Conservation (phyloP, 768 basidiomycete species). For the Lactarius quietus region DNA sequence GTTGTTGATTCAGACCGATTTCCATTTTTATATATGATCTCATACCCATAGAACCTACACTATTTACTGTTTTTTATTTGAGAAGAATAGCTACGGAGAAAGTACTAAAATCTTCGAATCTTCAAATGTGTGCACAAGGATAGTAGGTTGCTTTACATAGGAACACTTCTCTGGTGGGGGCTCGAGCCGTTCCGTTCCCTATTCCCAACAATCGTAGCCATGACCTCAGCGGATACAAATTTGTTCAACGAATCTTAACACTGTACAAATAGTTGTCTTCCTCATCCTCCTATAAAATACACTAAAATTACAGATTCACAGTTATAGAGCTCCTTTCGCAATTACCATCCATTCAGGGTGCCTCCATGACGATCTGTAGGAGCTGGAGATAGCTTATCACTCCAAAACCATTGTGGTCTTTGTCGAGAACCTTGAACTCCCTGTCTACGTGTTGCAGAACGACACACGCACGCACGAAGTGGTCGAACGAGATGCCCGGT, state of each 20-base stretch:
- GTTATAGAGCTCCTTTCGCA: background rate
- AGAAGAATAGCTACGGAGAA: no score
- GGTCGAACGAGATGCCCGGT: conserved; percentile 78
- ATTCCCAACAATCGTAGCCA: no score
- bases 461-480: conserved; percentile 84
- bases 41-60: no score
- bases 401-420: conserved; percentile 60
- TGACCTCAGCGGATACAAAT: background rate
- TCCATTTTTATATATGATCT: no score
- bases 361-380: conserved; percentile 60
- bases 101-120: no score
- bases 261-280: background rate
- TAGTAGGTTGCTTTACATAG: no score
- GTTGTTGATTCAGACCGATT: no score
- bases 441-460: conserved; percentile 75
- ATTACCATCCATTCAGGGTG: conserved; percentile 44
- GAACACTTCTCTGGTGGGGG: no score
- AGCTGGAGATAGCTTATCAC: conserved; percentile 72
- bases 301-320: background rate
- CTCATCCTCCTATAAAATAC: background rate
- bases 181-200: no score
- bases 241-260: no score
- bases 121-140: no score
- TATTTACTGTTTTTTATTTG: no score
- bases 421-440: conserved; percentile 61